Conservation (phyloP, 2,329 filamentous ascomycete genomes). For the Cercospora sesami region DNA sequence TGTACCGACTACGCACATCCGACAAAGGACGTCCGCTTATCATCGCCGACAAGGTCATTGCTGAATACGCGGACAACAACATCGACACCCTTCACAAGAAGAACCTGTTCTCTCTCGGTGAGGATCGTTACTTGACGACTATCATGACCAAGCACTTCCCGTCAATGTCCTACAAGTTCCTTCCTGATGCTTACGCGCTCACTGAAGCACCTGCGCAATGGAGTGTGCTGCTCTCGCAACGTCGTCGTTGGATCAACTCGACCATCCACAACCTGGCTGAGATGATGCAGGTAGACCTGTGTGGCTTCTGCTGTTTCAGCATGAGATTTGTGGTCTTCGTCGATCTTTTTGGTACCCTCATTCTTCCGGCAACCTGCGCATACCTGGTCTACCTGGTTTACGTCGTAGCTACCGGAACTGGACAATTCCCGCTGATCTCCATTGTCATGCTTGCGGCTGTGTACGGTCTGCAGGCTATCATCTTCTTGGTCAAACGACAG, state of each 20-base stretch:
- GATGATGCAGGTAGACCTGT: conserved; percentile 87
- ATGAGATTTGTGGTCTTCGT: conserved; percentile 98
- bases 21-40: conserved; percentile 94
- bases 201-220: conserved; percentile 93
- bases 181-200: conserved; percentile 86
- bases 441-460: conserved; percentile 86
- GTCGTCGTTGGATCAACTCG: conserved; percentile 99
- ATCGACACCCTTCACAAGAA: conserved; percentile 95
- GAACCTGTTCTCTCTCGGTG: conserved; percentile 88
- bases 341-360: conserved; percentile 85
- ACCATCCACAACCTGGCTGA: conserved; percentile 96
- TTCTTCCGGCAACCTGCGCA: conserved; percentile 85
- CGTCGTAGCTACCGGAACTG: conserved; percentile 64
- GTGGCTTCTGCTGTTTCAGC: conserved; percentile 98
- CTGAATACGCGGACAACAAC: conserved; percentile 82
- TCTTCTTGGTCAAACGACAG: conserved; percentile 94
- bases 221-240: conserved; percentile 92
- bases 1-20: conserved; percentile 93
- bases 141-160: conserved; percentile 99
- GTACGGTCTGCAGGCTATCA: conserved; percentile 92
- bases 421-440: conserved; percentile 81
- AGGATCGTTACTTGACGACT: conserved; percentile 95
- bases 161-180: conserved; percentile 91
- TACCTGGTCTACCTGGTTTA: conserved; percentile 91
- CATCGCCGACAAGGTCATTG: conserved; percentile 83